These are phyloP conservation scores for Ophiostoma sp. DNA, from an alignment of 2,329 filamentous ascomycete genomes.

Conservation along the genomic window DNA sequence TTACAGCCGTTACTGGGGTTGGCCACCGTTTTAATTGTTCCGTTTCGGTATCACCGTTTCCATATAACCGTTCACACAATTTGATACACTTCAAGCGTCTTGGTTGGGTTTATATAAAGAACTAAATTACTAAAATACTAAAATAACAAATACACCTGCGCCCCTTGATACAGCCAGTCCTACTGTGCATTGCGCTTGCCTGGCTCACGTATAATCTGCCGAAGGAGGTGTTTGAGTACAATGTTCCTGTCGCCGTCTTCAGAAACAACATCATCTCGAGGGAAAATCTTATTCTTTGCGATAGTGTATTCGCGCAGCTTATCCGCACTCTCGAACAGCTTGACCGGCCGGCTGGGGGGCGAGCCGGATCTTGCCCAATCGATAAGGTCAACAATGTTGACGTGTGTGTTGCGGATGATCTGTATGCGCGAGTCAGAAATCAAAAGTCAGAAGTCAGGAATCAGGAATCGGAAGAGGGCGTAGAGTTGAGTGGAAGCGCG, in stretches of 20 bases:
- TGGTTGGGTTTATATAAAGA: too few relatives aligned
- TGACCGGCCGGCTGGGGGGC: not conserved
- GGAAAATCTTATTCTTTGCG: too few relatives aligned
- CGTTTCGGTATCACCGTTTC: not conserved
- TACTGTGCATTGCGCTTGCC: not conserved
- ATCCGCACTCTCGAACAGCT: not conserved
- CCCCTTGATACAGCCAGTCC: too few relatives aligned
- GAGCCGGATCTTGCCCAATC: slow-evolving; percentile 19
- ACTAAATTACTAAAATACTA: too few relatives aligned
- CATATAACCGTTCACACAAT: not conserved
- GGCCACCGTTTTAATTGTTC: not conserved
- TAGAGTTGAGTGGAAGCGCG: not conserved
- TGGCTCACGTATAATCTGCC: not conserved
- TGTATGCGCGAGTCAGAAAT: not conserved
- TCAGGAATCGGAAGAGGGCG: too few relatives aligned
- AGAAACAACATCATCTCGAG: not conserved
- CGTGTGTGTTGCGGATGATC: slow-evolving; percentile 13
- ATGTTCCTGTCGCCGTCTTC: not conserved
- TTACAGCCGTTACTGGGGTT: not conserved
- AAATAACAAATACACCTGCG: too few relatives aligned
- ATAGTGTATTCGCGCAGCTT: not conserved
- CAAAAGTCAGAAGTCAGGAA: too few relatives aligned
- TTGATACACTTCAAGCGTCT: too few relatives aligned
- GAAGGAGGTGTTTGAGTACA: not conserved
- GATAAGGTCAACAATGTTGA: slow-evolving; percentile 23